Base-by-base conservation (phyloP, 805 yeast genomes). In the Maudiozyma turicensis region DNA sequence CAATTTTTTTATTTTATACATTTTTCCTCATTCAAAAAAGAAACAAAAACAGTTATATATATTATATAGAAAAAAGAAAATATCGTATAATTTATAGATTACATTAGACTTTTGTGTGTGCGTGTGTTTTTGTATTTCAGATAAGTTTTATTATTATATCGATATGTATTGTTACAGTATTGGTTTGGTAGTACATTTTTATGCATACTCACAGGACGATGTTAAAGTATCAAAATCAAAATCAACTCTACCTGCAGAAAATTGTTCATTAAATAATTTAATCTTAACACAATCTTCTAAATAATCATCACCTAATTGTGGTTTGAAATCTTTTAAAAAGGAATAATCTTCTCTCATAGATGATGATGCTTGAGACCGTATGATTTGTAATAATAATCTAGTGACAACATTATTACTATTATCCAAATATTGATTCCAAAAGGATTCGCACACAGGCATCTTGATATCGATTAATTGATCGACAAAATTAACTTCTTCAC, bases 361-460 rank as follows among this genome's bases (percentile, higher is more conserved):
- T 5, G 56, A 48, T 5, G 54, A 39, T 3, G 51, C 44, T 40
- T 54, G 53, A 3, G 58, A 50, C n/a, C 44, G 40, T 49, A 56
- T 52, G 7, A 56, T 48, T 15, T 51, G 53, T 1, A 44, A 29
- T 15, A 56, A 38, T 13, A 53, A 44, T 42, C 43, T 47, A 30
- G 53, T 44, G 1, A 53, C 40, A 10, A 43, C 46, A 32, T 57
- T 54, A 8, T 55, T 53, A 35, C 49, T 50, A 37, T 48, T 47
- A 14, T 47, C 37, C 32, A 55, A 43, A 41, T 44, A 56, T 43
- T 55, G 52, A 35, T 53, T 51, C 60, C 60, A 56, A 37, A 56
- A 56, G 2, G 56, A 50, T 32, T 52, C 52, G 47, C 57, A 53
- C 8, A 56, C 58, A 3, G 60, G 60, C 20, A 56, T 37, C 44